Evolutionary conservation across 768 basidiomycete genomes (phyloP).

Genomic region (Amanita subjunquillea): DNA sequence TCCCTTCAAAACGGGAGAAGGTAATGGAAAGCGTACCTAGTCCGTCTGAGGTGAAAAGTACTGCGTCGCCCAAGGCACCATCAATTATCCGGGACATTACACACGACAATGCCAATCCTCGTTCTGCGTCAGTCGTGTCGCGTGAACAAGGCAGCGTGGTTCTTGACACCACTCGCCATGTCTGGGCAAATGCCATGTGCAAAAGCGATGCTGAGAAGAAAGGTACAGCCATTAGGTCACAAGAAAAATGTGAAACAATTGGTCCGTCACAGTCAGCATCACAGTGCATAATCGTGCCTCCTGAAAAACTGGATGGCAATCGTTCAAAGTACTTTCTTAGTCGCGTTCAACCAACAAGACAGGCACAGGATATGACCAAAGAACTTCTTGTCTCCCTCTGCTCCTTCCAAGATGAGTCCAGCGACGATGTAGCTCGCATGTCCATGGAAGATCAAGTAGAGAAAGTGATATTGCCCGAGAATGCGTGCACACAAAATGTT

Average conservation of each 20-base stretch:
- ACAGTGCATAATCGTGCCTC: slow-evolving; percentile 5
- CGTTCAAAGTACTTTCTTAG: slow-evolving; percentile 1
- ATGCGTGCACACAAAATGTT: not conserved
- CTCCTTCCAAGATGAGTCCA: not conserved
- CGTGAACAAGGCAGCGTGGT: not conserved
- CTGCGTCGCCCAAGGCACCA: not conserved
- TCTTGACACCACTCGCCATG: slow-evolving; percentile 3
- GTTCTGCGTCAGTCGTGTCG: not conserved
- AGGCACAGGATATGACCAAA: not conserved
- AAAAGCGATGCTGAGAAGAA: not conserved
- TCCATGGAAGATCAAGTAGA: not conserved
- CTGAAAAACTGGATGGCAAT: not conserved
- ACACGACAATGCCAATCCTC: slow-evolving; percentile 6
- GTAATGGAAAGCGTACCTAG: not conserved
- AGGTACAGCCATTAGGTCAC: not conserved
- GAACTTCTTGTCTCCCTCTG: not conserved
- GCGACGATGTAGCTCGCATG: not conserved
- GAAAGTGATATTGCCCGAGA: not conserved
- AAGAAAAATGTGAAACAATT: slow-evolving; percentile 1
- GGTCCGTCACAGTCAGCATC: slow-evolving; percentile 22
- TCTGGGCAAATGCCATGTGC: slow-evolving; percentile 4
- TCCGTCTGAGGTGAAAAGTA: not conserved
- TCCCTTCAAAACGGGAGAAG: not conserved
- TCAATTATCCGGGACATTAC: slow-evolving; percentile 25
- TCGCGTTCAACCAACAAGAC: not conserved